Evolutionary conservation across 331 rosid genomes (phyloP), one percentile per base, ranked within the genome.

Genomic region (Rhamnella rubrinervis): DNA sequence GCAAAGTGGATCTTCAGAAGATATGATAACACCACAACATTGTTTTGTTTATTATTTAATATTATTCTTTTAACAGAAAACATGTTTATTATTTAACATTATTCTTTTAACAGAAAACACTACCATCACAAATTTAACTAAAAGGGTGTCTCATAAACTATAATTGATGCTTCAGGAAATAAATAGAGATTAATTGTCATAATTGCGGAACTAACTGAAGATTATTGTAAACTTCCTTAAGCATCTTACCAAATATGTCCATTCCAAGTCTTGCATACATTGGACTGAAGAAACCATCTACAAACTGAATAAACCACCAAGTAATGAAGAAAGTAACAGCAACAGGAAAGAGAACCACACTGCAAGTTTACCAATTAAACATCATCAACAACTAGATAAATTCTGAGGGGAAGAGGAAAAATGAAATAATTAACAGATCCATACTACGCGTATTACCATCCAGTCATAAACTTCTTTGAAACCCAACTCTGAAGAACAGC

Each of bases 401-500:
- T 4, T 0, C 8, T 2, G 2, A 17, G 4, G 49, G 28, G 62
- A 12, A 20, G 31, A 26, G 56, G 52, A 35, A 9, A 66, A 61
- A 65, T 5, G 8, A 46, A 35, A 52, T 13, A 50, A 60, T 39
- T 13, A 39, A 47, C 39, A 41, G 44, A 59, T 51, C 51, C 51
- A 75, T 35, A 41, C 25, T 21, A 63, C 25, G 66, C 44, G 37
- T 28, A 67, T 78, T 82, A 82, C 86, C 83, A 78, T 82, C 86
- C 86, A 10, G 86, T 82, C 86, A 82, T 82, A 71, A 82, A 82
- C 80, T 82, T 82, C 77, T 82, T 75, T 28, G 86, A 82, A 21
- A 78, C 83, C 86, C 86, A 82, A 75, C 86, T 82, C 59, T 71
- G 86, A 51, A 82, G 86, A 44, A 82, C 86, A 46, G 86, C 86